Percentiles rank a stretch among this genome's conserved stretches.
Evolutionary conservation across 176 grass and related monocot genomes (phyloP).

Genomic region (Oryza australiensis): DNA sequence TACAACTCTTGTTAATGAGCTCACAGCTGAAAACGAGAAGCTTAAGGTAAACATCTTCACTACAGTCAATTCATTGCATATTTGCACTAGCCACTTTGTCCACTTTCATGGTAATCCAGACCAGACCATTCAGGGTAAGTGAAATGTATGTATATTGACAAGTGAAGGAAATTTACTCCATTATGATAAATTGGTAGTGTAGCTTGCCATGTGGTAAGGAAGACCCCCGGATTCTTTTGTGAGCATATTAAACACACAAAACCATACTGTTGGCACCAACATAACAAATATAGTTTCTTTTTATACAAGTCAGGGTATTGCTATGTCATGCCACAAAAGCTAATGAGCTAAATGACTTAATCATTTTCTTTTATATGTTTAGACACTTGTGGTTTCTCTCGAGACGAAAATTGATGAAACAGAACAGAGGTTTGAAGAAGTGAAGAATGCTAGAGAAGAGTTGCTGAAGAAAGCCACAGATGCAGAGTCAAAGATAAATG

Average conservation of each 20-base stretch:
- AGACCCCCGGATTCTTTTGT: neutral
- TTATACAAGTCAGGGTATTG: conserved; percentile 7
- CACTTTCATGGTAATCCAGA: conserved; percentile 23
- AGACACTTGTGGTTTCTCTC: conserved; percentile 76
- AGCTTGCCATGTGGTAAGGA: neutral
- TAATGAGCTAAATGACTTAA: neutral
- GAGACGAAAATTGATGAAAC: conserved; percentile 88
- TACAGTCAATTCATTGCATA: conserved; percentile 13
- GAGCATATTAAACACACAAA: neutral
- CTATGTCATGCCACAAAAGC: neutral
- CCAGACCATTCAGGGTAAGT: neutral
- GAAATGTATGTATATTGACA: conserved; percentile 6
- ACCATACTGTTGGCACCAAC: conserved; percentile 26
- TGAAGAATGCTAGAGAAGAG: conserved; percentile 67
- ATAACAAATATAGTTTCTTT: neutral
- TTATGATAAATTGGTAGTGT: conserved; percentile 2
- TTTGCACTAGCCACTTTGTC: neutral
- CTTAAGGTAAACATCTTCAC: conserved; percentile 69
- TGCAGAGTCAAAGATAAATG: conserved; percentile 67
- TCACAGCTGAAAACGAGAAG: conserved; percentile 87
- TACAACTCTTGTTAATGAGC: conserved; percentile 66
- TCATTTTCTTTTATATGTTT: conserved; percentile 36
- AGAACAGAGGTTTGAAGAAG: conserved; percentile 88
- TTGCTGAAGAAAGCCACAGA: conserved; percentile 66
- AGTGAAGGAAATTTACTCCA: conserved; percentile 16